Conservation (phyloP, 179 eudicot genomes). For the Nepenthes alata region DNA sequence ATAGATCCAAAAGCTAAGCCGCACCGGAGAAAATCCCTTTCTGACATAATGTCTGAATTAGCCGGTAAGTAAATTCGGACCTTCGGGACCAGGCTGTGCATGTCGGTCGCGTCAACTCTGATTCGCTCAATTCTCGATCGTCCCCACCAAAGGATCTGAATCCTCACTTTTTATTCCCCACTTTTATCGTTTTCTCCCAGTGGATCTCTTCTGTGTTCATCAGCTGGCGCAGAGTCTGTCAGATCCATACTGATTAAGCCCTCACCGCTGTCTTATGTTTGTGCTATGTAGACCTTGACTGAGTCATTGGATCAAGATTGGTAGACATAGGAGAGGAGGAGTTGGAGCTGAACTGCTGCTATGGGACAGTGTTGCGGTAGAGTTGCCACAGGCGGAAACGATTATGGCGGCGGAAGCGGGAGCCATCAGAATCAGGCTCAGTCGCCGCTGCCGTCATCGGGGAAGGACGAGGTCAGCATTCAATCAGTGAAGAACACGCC, state of each 20-base stretch:
- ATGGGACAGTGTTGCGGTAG: constrained; percentile 66
- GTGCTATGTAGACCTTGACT: constrained; percentile 16
- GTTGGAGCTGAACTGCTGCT: background rate
- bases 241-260: constrained; percentile 1
- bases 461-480: constrained; percentile 3
- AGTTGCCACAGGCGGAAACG: background rate
- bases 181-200: constrained; percentile 9
- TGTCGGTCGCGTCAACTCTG: too few relatives aligned
- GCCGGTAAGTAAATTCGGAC: too few relatives aligned
- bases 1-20: too few relatives aligned
- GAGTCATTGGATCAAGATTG: background rate
- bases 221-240: background rate
- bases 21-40: too few relatives aligned
- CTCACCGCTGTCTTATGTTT: background rate
- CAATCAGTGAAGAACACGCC: constrained; percentile 27
- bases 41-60: too few relatives aligned
- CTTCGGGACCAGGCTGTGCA: too few relatives aligned
- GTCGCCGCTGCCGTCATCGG: constrained; percentile 28
- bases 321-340: too few relatives aligned
- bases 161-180: constrained; percentile 11
- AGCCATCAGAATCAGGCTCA: constrained; percentile 17
- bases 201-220: constrained; percentile 8
- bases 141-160: background rate
- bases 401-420: background rate
- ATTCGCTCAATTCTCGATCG: too few relatives aligned